phyloP scores from a whole-genome alignment of 1,284 basidiomycete species.

The Malassezia yamatoensis region DNA sequence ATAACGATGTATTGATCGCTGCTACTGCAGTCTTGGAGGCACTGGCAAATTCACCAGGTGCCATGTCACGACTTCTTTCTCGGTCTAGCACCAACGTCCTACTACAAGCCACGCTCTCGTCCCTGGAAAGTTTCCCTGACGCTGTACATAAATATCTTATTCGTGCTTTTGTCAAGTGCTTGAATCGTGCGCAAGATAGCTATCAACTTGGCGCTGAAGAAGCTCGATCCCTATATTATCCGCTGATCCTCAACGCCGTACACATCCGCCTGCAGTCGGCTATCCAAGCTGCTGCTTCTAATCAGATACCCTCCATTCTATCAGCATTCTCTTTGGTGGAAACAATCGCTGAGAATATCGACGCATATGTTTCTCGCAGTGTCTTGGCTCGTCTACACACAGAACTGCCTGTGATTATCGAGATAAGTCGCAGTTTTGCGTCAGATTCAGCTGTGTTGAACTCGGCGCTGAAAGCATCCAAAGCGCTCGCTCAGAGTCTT shows the following conservation, averaged over 20 bases:
- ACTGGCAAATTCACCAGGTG: slow-evolving; percentile 24
- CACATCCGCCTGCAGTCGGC: slow-evolving; percentile 9
- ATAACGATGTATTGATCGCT: slow-evolving; percentile 32
- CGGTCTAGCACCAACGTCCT: slow-evolving; percentile 28
- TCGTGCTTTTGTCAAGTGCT: slow-evolving; percentile 32
- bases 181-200: slow-evolving; percentile 26
- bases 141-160: slow-evolving; percentile 33
- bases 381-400: slow-evolving; percentile 9
- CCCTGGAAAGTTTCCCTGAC: slow-evolving; percentile 29
- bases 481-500: slow-evolving; percentile 12
- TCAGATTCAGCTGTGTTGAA: slow-evolving; percentile 3
- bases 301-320: neutral
- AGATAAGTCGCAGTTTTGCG: neutral
- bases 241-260: slow-evolving; percentile 19
- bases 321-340: slow-evolving; percentile 8
- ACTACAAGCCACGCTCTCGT: slow-evolving; percentile 20
- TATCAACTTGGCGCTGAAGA: slow-evolving; percentile 6
- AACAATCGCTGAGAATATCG: slow-evolving; percentile 4
- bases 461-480: slow-evolving; percentile 16
- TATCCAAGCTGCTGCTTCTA: neutral
- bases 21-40: slow-evolving; percentile 26
- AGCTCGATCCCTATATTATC: slow-evolving; percentile 17
- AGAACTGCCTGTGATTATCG: slow-evolving; percentile 3
- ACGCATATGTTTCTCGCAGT: neutral
- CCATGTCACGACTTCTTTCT: slow-evolving; percentile 28